These are phyloP conservation scores for Malassezia brasiliensis DNA, from an alignment of 1,284 basidiomycete genomes.

Conservation along the genomic window DNA sequence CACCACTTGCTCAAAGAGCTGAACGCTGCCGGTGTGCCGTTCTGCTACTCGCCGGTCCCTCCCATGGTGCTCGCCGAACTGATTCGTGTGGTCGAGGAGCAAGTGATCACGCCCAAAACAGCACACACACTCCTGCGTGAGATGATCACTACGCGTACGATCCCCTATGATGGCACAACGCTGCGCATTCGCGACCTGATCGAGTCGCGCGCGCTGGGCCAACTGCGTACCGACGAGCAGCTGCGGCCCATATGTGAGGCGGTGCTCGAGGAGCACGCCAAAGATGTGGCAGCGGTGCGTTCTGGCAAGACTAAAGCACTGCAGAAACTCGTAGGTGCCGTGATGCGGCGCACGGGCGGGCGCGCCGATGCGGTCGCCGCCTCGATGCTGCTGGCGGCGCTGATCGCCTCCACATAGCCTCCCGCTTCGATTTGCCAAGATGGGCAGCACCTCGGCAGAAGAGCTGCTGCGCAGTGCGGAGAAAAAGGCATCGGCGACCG, in stretches of 20 bases:
- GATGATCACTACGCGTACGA: conserved; percentile 18
- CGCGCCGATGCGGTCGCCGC: conserved; percentile 56
- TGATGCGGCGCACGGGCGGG: conserved; percentile 76
- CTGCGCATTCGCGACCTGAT: conserved; percentile 8
- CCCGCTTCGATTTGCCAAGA: conserved; percentile 12
- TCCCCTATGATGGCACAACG: not conserved
- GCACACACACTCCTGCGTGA: conserved; percentile 40
- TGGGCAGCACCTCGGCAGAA: conserved; percentile 40
- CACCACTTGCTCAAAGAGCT: conserved; percentile 36
- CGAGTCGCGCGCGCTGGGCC: not conserved
- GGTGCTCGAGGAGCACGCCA: conserved; percentile 61
- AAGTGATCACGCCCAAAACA: conserved; percentile 56
- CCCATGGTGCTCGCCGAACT: conserved; percentile 63
- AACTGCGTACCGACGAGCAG: conserved; percentile 17
- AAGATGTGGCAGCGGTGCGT: conserved; percentile 62
- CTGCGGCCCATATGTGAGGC: conserved; percentile 54
- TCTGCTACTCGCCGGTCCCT: conserved; percentile 23
- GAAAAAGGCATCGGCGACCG: conserved; percentile 74
- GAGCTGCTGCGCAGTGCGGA: conserved; percentile 71
- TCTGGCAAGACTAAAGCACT: conserved; percentile 70
- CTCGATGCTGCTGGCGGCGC: not conserved
- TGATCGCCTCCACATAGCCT: conserved; percentile 5
- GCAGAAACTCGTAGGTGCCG: conserved; percentile 75
- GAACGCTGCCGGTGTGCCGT: conserved; percentile 25
- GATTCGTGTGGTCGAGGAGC: conserved; percentile 63